Evolutionary conservation across 768 basidiomycete genomes (phyloP), one percentile per base, ranked within the genome.

Genomic region (Tephrocybe sp.): DNA sequence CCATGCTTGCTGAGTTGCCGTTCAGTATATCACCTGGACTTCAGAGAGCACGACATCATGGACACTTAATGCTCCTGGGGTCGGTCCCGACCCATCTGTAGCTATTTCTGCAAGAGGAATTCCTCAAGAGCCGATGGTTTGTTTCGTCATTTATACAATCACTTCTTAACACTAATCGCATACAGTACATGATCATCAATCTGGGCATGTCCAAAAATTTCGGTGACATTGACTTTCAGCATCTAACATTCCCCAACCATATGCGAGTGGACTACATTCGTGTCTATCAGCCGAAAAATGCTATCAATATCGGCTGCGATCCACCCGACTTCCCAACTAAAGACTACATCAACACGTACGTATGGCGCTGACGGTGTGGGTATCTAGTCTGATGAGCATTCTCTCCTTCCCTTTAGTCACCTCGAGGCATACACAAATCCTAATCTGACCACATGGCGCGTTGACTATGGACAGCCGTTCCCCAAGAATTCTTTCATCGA

Each of bases 201-300:
- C 68, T 91, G 53, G 91, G 90, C 50, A 80, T 94, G 69, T 91
- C 89, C 8, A 68, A 72, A 51, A 86, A 84, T 64, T 94, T 94
- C 61, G 85, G 83, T 12, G 50, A 65, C 1, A 77, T 91, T 49
- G 83, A 94, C 65, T 78, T 87, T 50, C 60, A 66, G 10, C 70
- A 84, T 46, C 68, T 93, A 24, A 70, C 69, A 12, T 90, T 88
- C 66, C 90, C 92, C 19, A 66, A 63, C 22, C 66, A 65, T 53
- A 56, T 74, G 54, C 61, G 68, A 44, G 61, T 76, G 36, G 74
- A 75, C 52, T 74, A 72, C 48, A 63, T 75, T 49, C 78, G 88
- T 15, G 83, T 91, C 3, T 91, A 90, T 60, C 88, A 89, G 57
- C 72, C 74, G 29, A 60, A 70, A 36, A 62, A 78, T 39, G 58